These are phyloP conservation scores for Agapanthus africanus DNA, from an alignment of 106 monocot genomes.

Conservation along the genomic window DNA sequence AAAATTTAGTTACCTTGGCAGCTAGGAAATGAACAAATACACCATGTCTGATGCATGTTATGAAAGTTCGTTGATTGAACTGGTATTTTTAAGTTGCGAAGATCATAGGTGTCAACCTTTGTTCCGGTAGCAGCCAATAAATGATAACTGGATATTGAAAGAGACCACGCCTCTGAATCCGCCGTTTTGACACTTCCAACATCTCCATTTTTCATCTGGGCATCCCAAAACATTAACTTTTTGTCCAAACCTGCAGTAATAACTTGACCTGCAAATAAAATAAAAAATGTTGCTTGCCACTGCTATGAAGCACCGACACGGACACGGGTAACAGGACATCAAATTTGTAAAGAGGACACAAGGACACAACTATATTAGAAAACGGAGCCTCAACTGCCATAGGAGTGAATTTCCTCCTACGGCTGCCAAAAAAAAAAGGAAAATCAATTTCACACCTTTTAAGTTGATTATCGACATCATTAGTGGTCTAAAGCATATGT, in stretches of 20 bases:
- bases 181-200: conserved; percentile 7
- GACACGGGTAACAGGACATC: too few species aligned
- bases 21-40: conserved; percentile 47
- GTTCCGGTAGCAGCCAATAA: conserved; percentile 39
- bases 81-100: conserved; percentile 36
- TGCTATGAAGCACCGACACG: too few species aligned
- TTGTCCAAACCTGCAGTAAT: conserved; percentile 52
- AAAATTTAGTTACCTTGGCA: too few species aligned
- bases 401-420: too few species aligned
- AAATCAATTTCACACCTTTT: too few species aligned
- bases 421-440: too few species aligned
- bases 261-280: conserved; percentile 42
- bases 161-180: conserved; percentile 38
- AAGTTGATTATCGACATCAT: too few species aligned
- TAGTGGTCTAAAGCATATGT: too few species aligned
- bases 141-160: conserved; percentile 42
- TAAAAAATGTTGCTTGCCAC: neutral
- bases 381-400: too few species aligned
- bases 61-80: conserved; percentile 33
- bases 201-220: conserved; percentile 7
- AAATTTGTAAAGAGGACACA: too few species aligned
- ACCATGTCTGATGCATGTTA: conserved; percentile 35
- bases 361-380: too few species aligned
- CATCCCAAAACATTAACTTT: conserved; percentile 51
- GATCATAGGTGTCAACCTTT: conserved; percentile 32